phyloP scores from a whole-genome alignment of 345 rosid species.

The Xanthoceras sorbifolium region DNA sequence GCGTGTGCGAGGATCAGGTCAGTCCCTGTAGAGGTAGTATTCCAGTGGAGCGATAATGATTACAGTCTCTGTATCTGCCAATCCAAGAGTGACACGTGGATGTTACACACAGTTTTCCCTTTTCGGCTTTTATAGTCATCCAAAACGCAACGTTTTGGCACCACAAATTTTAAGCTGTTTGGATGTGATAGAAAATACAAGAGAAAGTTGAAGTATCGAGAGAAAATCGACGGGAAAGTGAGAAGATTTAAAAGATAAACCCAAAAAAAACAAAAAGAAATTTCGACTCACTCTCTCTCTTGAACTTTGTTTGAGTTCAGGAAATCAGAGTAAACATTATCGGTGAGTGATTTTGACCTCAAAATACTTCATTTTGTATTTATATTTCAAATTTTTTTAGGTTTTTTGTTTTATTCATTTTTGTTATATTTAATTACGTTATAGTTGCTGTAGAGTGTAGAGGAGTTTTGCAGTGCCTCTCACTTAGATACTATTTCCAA shows the following conservation, averaged over 20 bases:
- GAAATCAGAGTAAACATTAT: not conserved
- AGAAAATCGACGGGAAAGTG: not conserved
- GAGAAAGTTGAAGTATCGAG: not conserved
- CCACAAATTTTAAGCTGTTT: not conserved
- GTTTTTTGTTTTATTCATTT: not conserved
- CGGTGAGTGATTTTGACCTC: not conserved
- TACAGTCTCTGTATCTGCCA: not conserved
- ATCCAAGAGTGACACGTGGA: not conserved
- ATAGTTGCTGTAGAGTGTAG: not conserved
- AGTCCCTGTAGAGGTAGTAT: not conserved
- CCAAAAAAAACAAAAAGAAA: not conserved
- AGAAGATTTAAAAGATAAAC: not conserved
- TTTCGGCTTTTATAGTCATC: not conserved
- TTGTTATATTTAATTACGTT: not conserved
- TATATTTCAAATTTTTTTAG: not conserved
- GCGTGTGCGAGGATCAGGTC: slow-evolving; percentile 25
- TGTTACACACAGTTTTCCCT: not conserved
- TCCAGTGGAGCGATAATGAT: not conserved
- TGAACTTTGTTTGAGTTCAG: not conserved
- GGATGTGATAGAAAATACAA: not conserved
- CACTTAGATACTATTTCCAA: not conserved
- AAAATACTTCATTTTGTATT: not conserved
- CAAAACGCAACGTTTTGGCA: not conserved
- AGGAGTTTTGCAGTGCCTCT: not conserved
- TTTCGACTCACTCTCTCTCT: not conserved